Percentiles rank a stretch among this genome's conserved stretches.
These are phyloP conservation scores for Scytalidium lignicola DNA, from an alignment of 2,329 filamentous ascomycete species.

Conservation along the genomic window DNA sequence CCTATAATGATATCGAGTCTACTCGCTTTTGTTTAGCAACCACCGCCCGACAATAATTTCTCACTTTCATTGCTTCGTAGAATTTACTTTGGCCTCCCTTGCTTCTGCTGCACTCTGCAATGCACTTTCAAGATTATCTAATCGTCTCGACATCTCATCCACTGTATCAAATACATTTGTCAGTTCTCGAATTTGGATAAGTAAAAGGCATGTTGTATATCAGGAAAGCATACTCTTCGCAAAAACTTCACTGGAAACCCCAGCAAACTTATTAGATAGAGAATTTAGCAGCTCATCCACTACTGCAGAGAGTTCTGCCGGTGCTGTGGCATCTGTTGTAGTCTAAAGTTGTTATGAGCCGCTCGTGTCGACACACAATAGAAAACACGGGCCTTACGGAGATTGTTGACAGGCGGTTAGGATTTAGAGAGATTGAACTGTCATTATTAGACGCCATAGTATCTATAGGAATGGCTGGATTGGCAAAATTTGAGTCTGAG, in stretches of 20 bases:
- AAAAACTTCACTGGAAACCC: constrained; percentile 80
- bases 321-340: constrained; percentile 14
- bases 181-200: constrained; percentile 5
- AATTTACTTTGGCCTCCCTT: constrained; percentile 19
- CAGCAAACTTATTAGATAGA: constrained; percentile 78
- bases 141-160: constrained; percentile 85
- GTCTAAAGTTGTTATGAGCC: neutral
- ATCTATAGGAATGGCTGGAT: neutral
- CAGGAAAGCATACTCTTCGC: constrained; percentile 64
- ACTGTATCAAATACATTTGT: constrained; percentile 46
- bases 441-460: neutral
- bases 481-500: neutral
- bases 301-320: constrained; percentile 39
- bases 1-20: constrained; percentile 1
- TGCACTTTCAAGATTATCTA: constrained; percentile 65
- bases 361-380: too few species aligned
- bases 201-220: neutral
- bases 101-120: constrained; percentile 19
- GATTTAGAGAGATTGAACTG: neutral
- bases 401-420: constrained; percentile 1
- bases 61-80: constrained; percentile 16
- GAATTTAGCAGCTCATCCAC: constrained; percentile 85
- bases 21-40: too few species aligned
- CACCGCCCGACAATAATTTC: too few species aligned
- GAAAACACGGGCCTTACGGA: neutral